phyloP scores from a whole-genome alignment of 345 rosid genomes.

The Durio zibethinus region DNA sequence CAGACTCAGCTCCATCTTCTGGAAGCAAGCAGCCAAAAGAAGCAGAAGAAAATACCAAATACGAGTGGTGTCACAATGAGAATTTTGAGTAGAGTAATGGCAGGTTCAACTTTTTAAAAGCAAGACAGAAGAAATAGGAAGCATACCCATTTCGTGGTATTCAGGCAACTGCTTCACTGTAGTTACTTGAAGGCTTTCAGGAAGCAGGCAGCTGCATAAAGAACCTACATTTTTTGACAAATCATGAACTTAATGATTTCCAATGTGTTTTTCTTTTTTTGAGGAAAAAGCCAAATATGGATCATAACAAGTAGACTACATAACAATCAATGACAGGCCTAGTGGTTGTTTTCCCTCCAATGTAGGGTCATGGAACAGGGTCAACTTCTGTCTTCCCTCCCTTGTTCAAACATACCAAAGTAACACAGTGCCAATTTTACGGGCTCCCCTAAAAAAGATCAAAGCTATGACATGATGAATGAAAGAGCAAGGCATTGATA shows the following conservation, averaged over 20 bases:
- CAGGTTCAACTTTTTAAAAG: not conserved
- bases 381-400: not conserved
- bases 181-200: slow-evolving; percentile 75
- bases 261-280: not conserved
- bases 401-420: not conserved
- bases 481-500: not conserved
- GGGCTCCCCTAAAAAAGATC: not conserved
- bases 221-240: slow-evolving; percentile 42
- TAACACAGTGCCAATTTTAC: not conserved
- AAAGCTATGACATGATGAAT: not conserved
- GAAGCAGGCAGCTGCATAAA: slow-evolving; percentile 69
- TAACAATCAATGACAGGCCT: not conserved
- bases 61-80: not conserved
- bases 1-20: slow-evolving; percentile 50
- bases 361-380: not conserved
- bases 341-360: not conserved
- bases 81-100: not conserved
- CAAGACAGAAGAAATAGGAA: not conserved
- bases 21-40: slow-evolving; percentile 11
- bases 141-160: slow-evolving; percentile 36
- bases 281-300: not conserved
- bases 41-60: not conserved
- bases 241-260: not conserved
- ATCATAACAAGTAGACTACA: not conserved
- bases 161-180: slow-evolving; percentile 61